These are phyloP conservation scores for Penicillium sp. DNA, from an alignment of 2,329 filamentous ascomycete species.

Conservation along the genomic window DNA sequence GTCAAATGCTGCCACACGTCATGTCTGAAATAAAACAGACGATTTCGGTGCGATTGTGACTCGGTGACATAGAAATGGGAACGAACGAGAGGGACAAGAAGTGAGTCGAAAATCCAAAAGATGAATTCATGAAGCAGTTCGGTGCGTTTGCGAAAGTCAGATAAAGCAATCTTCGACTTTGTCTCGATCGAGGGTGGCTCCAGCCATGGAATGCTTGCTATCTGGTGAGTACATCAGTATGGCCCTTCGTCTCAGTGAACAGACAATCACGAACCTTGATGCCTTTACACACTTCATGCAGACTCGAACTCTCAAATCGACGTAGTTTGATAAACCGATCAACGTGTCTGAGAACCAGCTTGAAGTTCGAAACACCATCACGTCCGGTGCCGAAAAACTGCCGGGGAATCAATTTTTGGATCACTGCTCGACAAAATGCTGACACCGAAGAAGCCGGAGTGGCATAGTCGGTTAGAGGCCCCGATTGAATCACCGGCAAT, in stretches of 20 bases:
- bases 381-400: slow-evolving; percentile 67
- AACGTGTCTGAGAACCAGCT: slow-evolving; percentile 61
- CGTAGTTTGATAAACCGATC: slow-evolving; percentile 73
- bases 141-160: slow-evolving; percentile 69
- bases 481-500: slow-evolving; percentile 2
- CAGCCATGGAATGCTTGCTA: slow-evolving; percentile 70
- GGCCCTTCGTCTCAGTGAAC: not conserved
- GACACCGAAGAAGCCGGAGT: slow-evolving; percentile 68
- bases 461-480: slow-evolving; percentile 61
- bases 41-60: slow-evolving; percentile 72
- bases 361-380: slow-evolving; percentile 57
- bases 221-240: slow-evolving; percentile 43
- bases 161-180: slow-evolving; percentile 58
- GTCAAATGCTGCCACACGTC: slow-evolving; percentile 80
- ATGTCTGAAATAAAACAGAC: slow-evolving; percentile 89
- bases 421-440: slow-evolving; percentile 75
- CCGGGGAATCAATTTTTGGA: slow-evolving; percentile 68
- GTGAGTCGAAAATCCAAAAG: slow-evolving; percentile 89
- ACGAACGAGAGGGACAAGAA: slow-evolving; percentile 80
- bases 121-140: slow-evolving; percentile 81
- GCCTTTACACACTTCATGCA: slow-evolving; percentile 73
- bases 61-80: slow-evolving; percentile 94
- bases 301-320: slow-evolving; percentile 72
- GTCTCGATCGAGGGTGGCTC: slow-evolving; percentile 44
- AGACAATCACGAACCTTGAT: slow-evolving; percentile 58